These are phyloP conservation scores for Suillus subalutaceus DNA, from an alignment of 768 basidiomycete genomes.

Conservation along the genomic window DNA sequence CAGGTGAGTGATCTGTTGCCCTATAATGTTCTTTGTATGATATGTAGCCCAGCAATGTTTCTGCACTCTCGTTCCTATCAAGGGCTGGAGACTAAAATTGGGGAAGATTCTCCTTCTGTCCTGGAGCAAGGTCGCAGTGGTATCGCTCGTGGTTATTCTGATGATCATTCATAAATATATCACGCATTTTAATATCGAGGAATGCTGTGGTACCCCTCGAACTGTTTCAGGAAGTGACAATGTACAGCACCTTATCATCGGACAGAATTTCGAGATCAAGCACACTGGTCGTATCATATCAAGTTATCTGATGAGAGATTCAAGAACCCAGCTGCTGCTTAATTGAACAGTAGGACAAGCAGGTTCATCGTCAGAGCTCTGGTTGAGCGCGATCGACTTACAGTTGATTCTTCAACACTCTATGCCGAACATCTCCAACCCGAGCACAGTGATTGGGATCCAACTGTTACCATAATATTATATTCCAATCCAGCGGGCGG, in stretches of 20 bases:
- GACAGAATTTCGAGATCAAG: not conserved
- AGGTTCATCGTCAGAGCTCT: not conserved
- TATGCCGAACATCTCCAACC: no score
- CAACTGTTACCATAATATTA: not conserved
- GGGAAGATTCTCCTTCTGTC: constrained; percentile 76
- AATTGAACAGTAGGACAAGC: not conserved
- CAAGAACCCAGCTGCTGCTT: not conserved
- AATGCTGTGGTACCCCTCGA: not conserved
- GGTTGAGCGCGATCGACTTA: not conserved
- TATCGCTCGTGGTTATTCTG: constrained; percentile 84
- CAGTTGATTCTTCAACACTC: not conserved
- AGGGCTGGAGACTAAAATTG: constrained; percentile 78
- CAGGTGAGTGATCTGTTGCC: constrained; percentile 48
- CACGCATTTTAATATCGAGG: not conserved
- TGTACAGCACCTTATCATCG: not conserved
- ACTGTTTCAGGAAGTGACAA: not conserved
- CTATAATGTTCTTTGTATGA: constrained; percentile 11
- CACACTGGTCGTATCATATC: not conserved
- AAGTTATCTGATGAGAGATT: not conserved
- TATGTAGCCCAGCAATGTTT: constrained; percentile 56
- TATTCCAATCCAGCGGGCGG: not conserved
- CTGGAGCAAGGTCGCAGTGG: constrained; percentile 91
- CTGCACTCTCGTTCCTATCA: constrained; percentile 74
- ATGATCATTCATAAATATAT: constrained; percentile 36
- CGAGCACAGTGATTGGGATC: not conserved